These are phyloP conservation scores for Martensiomyces pterosporus DNA, from an alignment of 192 early-diverging fungal genomes.

Conservation along the genomic window DNA sequence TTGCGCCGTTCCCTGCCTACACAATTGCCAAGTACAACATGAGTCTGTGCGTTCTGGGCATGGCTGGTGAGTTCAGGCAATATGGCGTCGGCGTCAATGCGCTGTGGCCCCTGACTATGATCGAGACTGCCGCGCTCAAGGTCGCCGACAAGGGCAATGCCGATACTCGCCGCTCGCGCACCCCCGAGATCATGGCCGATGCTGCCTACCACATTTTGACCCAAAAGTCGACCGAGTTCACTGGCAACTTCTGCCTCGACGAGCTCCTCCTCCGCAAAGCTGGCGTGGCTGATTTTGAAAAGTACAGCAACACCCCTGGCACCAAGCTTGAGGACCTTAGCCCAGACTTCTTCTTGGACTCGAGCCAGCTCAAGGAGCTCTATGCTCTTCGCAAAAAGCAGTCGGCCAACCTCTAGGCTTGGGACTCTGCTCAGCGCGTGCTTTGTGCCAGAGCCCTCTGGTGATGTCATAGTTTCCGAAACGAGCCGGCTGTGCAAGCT, in stretches of 20 bases:
- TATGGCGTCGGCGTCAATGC: slow-evolving; percentile 72
- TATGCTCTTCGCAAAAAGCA: slow-evolving; percentile 33
- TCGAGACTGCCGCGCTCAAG: slow-evolving; percentile 67
- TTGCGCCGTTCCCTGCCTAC: slow-evolving; percentile 62
- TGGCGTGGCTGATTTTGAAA: slow-evolving; percentile 67
- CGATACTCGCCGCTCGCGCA: slow-evolving; percentile 15
- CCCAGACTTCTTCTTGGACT: slow-evolving; percentile 62
- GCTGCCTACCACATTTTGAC: slow-evolving; percentile 64
- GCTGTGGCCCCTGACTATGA: slow-evolving; percentile 72
- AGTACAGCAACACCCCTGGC: slow-evolving; percentile 61
- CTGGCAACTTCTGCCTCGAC: slow-evolving; percentile 75
- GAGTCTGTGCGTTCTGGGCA: slow-evolving; percentile 69
- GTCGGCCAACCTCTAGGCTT: slow-evolving; percentile 9
- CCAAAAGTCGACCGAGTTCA: slow-evolving; percentile 53
- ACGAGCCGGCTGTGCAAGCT: no score
- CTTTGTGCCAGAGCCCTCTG: no score
- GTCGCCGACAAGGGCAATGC: slow-evolving; percentile 16
- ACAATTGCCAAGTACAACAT: slow-evolving; percentile 73
- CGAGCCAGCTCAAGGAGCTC: slow-evolving; percentile 43
- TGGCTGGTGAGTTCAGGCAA: slow-evolving; percentile 61
- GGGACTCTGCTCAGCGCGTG: no score
- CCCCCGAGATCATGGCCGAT: slow-evolving; percentile 75
- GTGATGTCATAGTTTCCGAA: no score
- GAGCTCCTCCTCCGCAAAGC: slow-evolving; percentile 67
- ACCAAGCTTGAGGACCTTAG: slow-evolving; percentile 52